phyloP scores from a whole-genome alignment of 768 basidiomycete genomes.

The Myochromella boudieri region DNA sequence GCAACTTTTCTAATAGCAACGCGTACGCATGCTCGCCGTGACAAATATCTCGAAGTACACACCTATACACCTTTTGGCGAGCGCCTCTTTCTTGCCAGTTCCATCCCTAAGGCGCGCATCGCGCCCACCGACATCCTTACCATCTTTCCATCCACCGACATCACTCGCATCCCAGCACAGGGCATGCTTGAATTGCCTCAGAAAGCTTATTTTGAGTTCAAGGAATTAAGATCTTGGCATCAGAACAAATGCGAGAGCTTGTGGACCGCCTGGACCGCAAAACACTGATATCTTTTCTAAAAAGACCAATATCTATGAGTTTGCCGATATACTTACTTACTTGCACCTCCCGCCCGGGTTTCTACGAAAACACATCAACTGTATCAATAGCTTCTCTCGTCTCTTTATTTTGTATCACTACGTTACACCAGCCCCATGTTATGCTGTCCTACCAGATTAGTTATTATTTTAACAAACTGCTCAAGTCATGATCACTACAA shows the following conservation, averaged over 20 bases:
- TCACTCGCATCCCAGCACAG: slow-evolving; percentile 24
- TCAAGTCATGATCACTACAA: no score
- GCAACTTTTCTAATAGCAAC: slow-evolving; percentile 38
- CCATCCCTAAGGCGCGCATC: slow-evolving; percentile 64
- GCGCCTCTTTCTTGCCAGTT: slow-evolving; percentile 61
- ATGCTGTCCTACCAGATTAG: no score
- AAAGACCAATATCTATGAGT: no score
- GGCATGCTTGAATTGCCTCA: slow-evolving; percentile 69
- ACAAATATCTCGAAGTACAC: slow-evolving; percentile 65
- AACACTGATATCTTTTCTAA: no score
- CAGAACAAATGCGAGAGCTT: slow-evolving; percentile 57
- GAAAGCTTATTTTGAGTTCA: slow-evolving; percentile 58
- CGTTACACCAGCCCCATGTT: no score
- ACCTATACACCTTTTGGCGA: slow-evolving; percentile 65
- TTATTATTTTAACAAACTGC: no score
- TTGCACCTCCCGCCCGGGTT: no score
- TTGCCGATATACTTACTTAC: no score
- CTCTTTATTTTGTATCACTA: no score
- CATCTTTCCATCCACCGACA: slow-evolving; percentile 48
- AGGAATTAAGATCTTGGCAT: slow-evolving; percentile 49
- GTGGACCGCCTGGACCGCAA: slow-evolving; percentile 48
- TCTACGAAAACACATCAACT: no score
- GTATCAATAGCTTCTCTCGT: no score
- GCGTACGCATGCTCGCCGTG: slow-evolving; percentile 52
- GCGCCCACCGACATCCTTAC: slow-evolving; percentile 55